Percentiles rank a stretch among this genome's conserved stretches.
Evolutionary conservation across 2,329 filamentous ascomycete species (phyloP).

Genomic region (Hypoxylon sp.): DNA sequence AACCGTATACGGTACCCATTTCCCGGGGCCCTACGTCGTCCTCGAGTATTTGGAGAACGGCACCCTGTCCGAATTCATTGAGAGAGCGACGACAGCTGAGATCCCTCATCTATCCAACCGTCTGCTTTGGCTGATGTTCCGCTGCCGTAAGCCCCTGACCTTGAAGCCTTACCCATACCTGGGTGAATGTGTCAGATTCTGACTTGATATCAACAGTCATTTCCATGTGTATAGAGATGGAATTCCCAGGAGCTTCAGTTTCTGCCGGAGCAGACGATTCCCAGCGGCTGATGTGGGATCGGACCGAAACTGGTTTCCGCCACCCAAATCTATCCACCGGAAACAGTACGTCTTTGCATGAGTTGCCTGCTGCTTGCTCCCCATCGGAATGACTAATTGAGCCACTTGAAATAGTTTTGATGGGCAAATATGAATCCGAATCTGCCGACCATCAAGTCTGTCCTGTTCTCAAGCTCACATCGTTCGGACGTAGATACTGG

Average conservation of each 20-base stretch:
- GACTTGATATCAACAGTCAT: neutral
- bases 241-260: neutral
- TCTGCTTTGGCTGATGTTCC: constrained; percentile 2
- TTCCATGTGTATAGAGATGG: neutral
- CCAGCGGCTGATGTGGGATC: neutral
- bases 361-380: neutral
- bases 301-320: neutral
- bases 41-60: constrained; percentile 1
- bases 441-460: neutral
- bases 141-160: neutral
- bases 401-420: neutral
- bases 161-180: neutral
- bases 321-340: neutral
- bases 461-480: neutral
- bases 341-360: neutral
- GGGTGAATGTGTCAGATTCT: neutral
- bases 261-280: neutral
- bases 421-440: neutral
- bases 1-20: neutral
- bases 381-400: neutral
- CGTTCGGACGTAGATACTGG: neutral
- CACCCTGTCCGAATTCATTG: neutral
- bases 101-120: neutral
- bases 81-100: neutral
- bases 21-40: neutral